Evolutionary conservation across 2,329 filamentous ascomycete species (phyloP).

Genomic region (Lachnellula hyalina): DNA sequence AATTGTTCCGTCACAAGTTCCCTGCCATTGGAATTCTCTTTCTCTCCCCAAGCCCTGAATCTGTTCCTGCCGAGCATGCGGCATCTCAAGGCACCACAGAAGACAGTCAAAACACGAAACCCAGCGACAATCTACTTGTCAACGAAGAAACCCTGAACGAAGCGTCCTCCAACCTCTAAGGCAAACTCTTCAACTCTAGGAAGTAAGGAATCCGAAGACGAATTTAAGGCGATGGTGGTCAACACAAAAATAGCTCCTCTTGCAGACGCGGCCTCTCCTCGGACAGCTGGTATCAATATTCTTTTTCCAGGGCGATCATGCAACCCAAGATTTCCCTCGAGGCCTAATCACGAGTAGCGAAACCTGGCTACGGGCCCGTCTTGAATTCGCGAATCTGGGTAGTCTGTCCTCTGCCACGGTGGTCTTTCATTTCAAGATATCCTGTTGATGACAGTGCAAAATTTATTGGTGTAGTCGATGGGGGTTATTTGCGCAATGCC

Average conservation of each 20-base stretch:
- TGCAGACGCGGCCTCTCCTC: neutral
- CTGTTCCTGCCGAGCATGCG: neutral
- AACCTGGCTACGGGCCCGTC: constrained; percentile 3
- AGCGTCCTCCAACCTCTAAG: no score
- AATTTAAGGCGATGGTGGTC: no score
- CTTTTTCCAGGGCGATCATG: constrained; percentile 2
- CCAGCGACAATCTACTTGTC: no score
- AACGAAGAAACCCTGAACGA: no score
- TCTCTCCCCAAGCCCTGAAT: no score
- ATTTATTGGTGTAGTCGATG: constrained; percentile 39
- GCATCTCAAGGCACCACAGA: neutral
- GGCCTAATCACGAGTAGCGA: constrained; percentile 3
- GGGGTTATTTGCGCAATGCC: constrained; percentile 39
- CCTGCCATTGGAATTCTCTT: neutral
- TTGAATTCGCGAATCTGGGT: constrained; percentile 18
- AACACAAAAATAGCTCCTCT: neutral
- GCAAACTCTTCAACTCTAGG: no score
- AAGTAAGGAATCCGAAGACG: no score
- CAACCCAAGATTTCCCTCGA: neutral
- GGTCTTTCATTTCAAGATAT: constrained; percentile 38
- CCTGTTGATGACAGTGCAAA: constrained; percentile 34
- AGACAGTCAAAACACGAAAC: neutral
- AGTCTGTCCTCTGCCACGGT: constrained; percentile 34
- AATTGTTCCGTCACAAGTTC: constrained; percentile 22
- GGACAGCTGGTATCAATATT: neutral